Percentiles rank a stretch among this genome's conserved stretches.
Conservation (phyloP, 495 filamentous ascomycete genomes). For the Lophium mytilinum region DNA sequence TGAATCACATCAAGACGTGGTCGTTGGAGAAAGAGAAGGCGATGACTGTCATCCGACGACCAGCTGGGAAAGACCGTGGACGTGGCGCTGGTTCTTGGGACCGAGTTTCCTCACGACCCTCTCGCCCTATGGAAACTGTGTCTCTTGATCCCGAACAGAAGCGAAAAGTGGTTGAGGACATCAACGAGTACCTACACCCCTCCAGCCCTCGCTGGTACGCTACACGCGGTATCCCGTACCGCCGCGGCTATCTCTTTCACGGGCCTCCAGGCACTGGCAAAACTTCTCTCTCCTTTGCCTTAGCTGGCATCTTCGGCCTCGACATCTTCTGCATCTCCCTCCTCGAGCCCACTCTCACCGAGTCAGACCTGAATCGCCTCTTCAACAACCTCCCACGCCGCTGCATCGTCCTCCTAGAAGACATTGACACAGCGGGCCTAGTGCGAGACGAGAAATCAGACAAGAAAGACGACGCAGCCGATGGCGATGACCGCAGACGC, state of each 20-base stretch:
- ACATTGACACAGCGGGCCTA: slow-evolving; percentile 66
- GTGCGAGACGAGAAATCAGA: slow-evolving; percentile 41
- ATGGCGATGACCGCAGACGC: slow-evolving; percentile 4
- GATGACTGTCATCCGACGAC: slow-evolving; percentile 46
- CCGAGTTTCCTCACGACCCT: slow-evolving; percentile 58
- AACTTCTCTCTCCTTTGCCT: slow-evolving; percentile 44
- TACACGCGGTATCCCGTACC: slow-evolving; percentile 47
- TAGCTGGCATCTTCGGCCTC: slow-evolving; percentile 64
- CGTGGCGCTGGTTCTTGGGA: slow-evolving; percentile 46
- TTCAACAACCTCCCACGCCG: slow-evolving; percentile 60
- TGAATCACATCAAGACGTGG: slow-evolving; percentile 44
- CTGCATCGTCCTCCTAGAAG: slow-evolving; percentile 67
- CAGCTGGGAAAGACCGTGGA: slow-evolving; percentile 32
- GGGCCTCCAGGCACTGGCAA: slow-evolving; percentile 38
- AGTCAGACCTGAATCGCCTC: slow-evolving; percentile 61
- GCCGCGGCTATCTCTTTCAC: slow-evolving; percentile 37
- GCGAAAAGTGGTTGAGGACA: slow-evolving; percentile 61
- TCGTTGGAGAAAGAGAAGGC: slow-evolving; percentile 28
- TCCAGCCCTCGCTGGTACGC: slow-evolving; percentile 66
- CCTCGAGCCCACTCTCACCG: slow-evolving; percentile 53
- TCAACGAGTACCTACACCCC: slow-evolving; percentile 81
- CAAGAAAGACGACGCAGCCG: slow-evolving; percentile 7
- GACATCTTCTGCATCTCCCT: slow-evolving; percentile 63
- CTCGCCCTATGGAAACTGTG: slow-evolving; percentile 74
- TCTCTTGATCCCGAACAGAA: slow-evolving; percentile 72